Evolutionary conservation across 2,329 filamentous ascomycete species (phyloP), one percentile per base, ranked within the genome.

Genomic region (Tolypocladium cylindrosporum): DNA sequence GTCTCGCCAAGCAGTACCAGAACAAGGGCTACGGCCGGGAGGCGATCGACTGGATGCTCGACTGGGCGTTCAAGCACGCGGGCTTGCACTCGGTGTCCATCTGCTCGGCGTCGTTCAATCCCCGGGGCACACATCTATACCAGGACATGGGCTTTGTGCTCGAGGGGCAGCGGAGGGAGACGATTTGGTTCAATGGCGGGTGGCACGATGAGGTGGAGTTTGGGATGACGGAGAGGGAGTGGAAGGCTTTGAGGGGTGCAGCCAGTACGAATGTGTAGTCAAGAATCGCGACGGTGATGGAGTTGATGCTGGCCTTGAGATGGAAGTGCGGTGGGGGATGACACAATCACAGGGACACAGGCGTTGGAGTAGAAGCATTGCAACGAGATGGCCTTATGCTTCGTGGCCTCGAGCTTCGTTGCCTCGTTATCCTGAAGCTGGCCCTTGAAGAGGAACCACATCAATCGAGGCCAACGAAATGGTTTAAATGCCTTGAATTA

Each of bases 31-130:
- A 79, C 60, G 77, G 78, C 6, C 63, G 63, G 21, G 77, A 80
- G 62, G 74, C 75, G 4, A 74, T 80, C 58, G 65, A 67, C 37
- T 81, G 76, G 77, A 71, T 67, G 8, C 61, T 79, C n/a, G 69
- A 75, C 52, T 80, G 76, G 71, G 73, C 73, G 0, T 81, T 80
- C 62, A 61, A 61, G 37, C 67, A 69, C 36, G 75, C 69, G 4
- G 74, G 73, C 9, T 60, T 80, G 67, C 77, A 80, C 60, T 67
- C 72, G 10, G 71, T 80, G 37, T 66, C 65, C 40, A 69, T 80
- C 19, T 62, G 65, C 11, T 71, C 70, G 8, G 73, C 76, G 45
- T 72, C 65, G 19, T 80, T 70, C 61, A 80, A 79, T 58, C 63
- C 66, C 34, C 68, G 74, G 1, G 77, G 75, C 1, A 56, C 70